These are phyloP conservation scores for Colletotrichum sidae DNA, from an alignment of 2,329 filamentous ascomycete species.

Conservation along the genomic window DNA sequence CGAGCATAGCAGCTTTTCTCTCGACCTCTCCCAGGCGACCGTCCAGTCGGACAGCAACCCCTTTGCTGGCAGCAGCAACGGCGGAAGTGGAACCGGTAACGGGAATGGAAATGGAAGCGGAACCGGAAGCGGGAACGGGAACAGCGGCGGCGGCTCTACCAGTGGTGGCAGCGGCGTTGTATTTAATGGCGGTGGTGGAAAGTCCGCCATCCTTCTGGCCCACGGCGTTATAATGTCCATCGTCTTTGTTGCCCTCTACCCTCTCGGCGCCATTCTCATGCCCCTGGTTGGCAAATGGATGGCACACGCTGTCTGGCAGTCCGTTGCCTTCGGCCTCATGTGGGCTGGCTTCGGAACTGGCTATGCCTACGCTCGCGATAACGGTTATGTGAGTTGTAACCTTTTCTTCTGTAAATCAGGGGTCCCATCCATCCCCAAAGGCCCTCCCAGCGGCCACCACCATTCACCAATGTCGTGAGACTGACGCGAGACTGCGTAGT, in stretches of 20 bases:
- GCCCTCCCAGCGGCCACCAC: not conserved
- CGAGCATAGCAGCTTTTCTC: slow-evolving; percentile 52
- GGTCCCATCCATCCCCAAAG: not conserved
- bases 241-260: slow-evolving; percentile 69
- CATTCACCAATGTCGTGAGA: slow-evolving; percentile 4
- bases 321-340: slow-evolving; percentile 65
- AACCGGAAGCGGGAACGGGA: slow-evolving; percentile 24
- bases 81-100: slow-evolving; percentile 6
- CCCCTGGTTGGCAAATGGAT: slow-evolving; percentile 68
- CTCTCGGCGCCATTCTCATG: slow-evolving; percentile 70
- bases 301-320: slow-evolving; percentile 68
- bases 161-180: slow-evolving; percentile 33
- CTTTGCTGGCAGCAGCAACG: slow-evolving; percentile 51
- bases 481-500: slow-evolving; percentile 50
- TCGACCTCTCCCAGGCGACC: slow-evolving; percentile 62
- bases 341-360: slow-evolving; percentile 71
- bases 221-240: slow-evolving; percentile 73
- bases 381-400: slow-evolving; percentile 53
- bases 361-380: slow-evolving; percentile 57
- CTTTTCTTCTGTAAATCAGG: slow-evolving; percentile 15
- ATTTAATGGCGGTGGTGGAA: slow-evolving; percentile 37
- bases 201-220: slow-evolving; percentile 48
- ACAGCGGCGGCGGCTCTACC: slow-evolving; percentile 38
- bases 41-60: slow-evolving; percentile 64
- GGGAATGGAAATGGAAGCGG: slow-evolving; percentile 1